phyloP scores from a whole-genome alignment of 371 early-diverging fungal genomes.

The Rhizopus sp. region DNA sequence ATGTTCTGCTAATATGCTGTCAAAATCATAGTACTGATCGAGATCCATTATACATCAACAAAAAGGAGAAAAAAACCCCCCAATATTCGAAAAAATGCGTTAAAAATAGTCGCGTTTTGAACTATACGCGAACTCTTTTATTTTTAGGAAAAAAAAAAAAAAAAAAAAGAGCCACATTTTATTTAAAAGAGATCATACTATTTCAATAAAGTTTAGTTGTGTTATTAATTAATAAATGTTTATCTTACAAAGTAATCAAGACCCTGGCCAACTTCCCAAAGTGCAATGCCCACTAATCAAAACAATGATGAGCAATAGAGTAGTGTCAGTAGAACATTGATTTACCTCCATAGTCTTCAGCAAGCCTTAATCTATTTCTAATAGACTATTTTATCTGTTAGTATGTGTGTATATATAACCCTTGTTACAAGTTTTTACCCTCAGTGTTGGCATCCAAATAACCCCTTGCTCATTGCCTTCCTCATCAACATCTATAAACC shows the following conservation, averaged over 20 bases:
- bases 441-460: conserved; percentile 58
- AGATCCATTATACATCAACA: conserved; percentile 30
- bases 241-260: conserved; percentile 61
- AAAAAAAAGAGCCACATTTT: not conserved
- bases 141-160: not conserved
- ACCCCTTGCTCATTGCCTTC: conserved; percentile 33
- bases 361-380: conserved; percentile 44
- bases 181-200: conserved; percentile 18
- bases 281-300: conserved; percentile 47
- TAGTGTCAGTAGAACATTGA: not conserved
- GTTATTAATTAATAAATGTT: not conserved
- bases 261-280: conserved; percentile 76
- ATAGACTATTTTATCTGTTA: conserved; percentile 40
- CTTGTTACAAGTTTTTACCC: conserved; percentile 20
- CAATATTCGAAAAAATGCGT: not conserved
- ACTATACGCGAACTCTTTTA: no score
- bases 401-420: not conserved
- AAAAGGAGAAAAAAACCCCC: conserved; percentile 3
- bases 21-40: conserved; percentile 54
- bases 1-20: conserved; percentile 51
- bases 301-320: not conserved
- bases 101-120: not conserved
- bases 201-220: not conserved
- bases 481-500: conserved; percentile 40
- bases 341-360: conserved; percentile 57